Evolutionary conservation across 768 basidiomycete species (phyloP).

Genomic region (Termitomyces sp.): DNA sequence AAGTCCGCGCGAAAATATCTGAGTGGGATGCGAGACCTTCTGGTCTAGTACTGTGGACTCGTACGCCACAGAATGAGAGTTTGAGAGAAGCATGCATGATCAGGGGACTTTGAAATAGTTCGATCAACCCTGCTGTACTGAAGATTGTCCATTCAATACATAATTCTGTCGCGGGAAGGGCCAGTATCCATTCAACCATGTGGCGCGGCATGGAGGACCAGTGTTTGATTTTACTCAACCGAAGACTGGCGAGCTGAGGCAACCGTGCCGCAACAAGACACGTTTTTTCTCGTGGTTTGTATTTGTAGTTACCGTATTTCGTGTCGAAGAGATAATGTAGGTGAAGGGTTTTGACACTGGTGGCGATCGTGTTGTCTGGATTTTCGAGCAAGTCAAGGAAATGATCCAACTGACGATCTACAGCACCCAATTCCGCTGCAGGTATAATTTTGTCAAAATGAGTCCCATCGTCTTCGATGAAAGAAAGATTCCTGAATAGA

Average conservation of each 20-base stretch:
- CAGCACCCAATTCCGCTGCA: not conserved
- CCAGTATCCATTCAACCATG: not conserved
- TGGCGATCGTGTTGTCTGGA: not conserved
- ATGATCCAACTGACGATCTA: not conserved
- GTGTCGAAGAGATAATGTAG: not conserved
- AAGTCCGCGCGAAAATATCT: not conserved
- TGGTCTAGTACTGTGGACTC: not conserved
- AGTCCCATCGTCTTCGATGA: not conserved
- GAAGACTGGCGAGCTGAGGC: not conserved
- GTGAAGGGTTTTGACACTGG: not conserved
- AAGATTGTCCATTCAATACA: not conserved
- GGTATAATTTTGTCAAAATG: not conserved
- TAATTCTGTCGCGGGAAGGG: not conserved
- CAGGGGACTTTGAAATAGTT: not conserved
- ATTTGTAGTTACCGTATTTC: not conserved
- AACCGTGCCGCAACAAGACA: not conserved
- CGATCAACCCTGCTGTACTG: not conserved
- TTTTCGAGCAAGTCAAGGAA: not conserved
- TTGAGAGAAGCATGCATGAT: not conserved
- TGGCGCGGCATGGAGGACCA: not conserved
- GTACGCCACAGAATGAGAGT: not conserved
- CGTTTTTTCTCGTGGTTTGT: not conserved
- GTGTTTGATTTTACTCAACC: not conserved
- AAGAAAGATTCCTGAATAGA: slow-evolving; percentile 1
- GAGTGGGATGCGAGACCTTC: not conserved